phyloP scores from a whole-genome alignment of 768 basidiomycete species.

The Lactarius trivialis region DNA sequence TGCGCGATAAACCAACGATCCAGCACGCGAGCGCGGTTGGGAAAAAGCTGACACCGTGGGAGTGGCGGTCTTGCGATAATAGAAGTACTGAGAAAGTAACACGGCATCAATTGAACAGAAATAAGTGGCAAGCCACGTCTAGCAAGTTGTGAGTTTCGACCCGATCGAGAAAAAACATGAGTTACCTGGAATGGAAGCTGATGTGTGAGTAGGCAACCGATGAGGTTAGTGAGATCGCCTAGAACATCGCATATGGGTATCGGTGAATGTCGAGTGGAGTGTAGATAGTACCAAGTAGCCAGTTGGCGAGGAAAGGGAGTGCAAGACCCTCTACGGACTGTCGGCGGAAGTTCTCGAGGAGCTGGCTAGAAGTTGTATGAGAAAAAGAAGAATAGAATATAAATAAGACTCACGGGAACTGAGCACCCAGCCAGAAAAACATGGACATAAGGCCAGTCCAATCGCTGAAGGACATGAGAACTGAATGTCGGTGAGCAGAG shows the following conservation, averaged over 20 bases:
- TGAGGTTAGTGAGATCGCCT: conserved; percentile 90
- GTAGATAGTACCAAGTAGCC: conserved; percentile 68
- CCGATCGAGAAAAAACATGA: conserved; percentile 8
- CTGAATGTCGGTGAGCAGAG: not conserved
- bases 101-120: conserved; percentile 79
- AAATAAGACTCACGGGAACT: conserved; percentile 65
- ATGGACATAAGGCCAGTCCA: conserved; percentile 67
- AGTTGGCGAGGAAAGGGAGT: conserved; percentile 87
- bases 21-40: conserved; percentile 39
- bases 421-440: conserved; percentile 76
- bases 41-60: conserved; percentile 31
- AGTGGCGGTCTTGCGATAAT: conserved; percentile 47
- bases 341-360: conserved; percentile 66
- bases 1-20: conserved; percentile 36
- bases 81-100: conserved; percentile 73
- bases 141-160: conserved; percentile 7
- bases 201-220: conserved; percentile 86
- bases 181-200: conserved; percentile 91
- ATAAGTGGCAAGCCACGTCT: conserved; percentile 90
- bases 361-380: conserved; percentile 49
- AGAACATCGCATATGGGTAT: conserved; percentile 2
- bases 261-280: not conserved
- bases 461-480: conserved; percentile 44
- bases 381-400: not conserved
- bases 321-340: conserved; percentile 88